Evolutionary conservation across 106 monocot genomes (phyloP), one percentile per base, ranked within the genome.

Genomic region (Chionographis japonica): DNA sequence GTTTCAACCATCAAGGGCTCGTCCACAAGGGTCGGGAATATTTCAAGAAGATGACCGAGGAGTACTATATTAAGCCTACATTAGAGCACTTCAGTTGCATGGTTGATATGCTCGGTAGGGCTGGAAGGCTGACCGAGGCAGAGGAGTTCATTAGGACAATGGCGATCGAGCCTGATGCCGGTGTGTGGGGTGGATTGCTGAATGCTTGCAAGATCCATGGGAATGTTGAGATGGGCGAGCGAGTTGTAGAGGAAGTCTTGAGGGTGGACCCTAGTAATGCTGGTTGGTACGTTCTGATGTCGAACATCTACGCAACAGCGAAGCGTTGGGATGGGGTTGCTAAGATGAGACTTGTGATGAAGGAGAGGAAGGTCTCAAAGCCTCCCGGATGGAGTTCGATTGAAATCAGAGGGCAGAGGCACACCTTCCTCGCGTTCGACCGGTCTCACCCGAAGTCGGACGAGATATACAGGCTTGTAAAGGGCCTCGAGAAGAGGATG

Each of bases 41-140:
- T 61, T 83, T 74, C 57, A 56, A 75, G 38, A 74, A 67, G 51
- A 83, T 83, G 83, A 62, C 60, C 38, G 63, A 75, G 13, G 61
- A 57, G 8, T 83, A 79, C 54, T 2, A 41, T 17, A 83, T 83
- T 14, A 59, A 74, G 40, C 78, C 78, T 55, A 57, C 60, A 20
- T 50, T 74, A 36, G 78, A 83, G 57, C 83, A 83, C 37, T 74
- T 70, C 35, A 67, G 70, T 62, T 78, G 83, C 61, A 74, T 83
- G 74, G 74, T 83, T 54, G 83, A 83, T 63, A 70, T 83, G 83
- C 83, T 82, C 71, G 78, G 78, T 55, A 74, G 83, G 40, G 69
- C 83, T 50, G 83, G 83, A 10, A 74, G 60, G 71, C 56, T 83
- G 4, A 39, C 62, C 11, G 83, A 78, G 11, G 79, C 75, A 3